Evolutionary conservation across 306 rosid species (phyloP).

Genomic region (Chamaecrista fasciculata): DNA sequence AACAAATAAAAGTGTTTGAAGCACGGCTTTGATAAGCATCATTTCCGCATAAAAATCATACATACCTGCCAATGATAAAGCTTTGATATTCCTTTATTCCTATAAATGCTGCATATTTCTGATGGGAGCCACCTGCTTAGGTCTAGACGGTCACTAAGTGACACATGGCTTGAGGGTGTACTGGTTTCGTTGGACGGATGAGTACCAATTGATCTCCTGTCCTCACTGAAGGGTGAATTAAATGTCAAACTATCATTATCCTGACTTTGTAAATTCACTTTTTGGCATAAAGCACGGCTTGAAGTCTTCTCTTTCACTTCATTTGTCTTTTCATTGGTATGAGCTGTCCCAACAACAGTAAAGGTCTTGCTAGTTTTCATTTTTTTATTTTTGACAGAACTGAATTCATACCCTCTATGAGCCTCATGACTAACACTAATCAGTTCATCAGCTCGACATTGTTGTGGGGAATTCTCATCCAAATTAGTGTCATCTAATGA

Average conservation of each 20-base stretch:
- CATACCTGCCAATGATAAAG: conserved; percentile 92
- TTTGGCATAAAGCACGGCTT: conserved; percentile 34
- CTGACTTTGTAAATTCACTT: conserved; percentile 24
- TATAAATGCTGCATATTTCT: conserved; percentile 79
- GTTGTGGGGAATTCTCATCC: conserved; percentile 44
- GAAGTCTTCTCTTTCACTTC: conserved; percentile 36
- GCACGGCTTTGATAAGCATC: conserved; percentile 22
- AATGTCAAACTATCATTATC: conserved; percentile 38
- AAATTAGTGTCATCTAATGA: conserved; percentile 59
- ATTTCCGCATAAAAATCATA: conserved; percentile 13
- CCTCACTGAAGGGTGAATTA: conserved; percentile 44
- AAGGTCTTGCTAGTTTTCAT: conserved; percentile 8
- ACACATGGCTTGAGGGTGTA: conserved; percentile 72
- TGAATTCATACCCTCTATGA: conserved; percentile 35
- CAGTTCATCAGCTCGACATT: conserved; percentile 29
- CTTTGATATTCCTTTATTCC: conserved; percentile 77
- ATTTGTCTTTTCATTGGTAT: conserved; percentile 35
- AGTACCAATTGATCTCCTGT: conserved; percentile 32
- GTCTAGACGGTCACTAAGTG: conserved; percentile 49
- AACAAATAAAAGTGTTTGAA: not conserved
- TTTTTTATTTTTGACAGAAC: conserved; percentile 28
- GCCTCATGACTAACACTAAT: conserved; percentile 29
- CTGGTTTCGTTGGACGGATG: conserved; percentile 42
- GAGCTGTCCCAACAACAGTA: conserved; percentile 24
- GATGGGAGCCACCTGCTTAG: conserved; percentile 77